Conservation (phyloP, 306 rosid genomes). For the Acacia acuminata region DNA sequence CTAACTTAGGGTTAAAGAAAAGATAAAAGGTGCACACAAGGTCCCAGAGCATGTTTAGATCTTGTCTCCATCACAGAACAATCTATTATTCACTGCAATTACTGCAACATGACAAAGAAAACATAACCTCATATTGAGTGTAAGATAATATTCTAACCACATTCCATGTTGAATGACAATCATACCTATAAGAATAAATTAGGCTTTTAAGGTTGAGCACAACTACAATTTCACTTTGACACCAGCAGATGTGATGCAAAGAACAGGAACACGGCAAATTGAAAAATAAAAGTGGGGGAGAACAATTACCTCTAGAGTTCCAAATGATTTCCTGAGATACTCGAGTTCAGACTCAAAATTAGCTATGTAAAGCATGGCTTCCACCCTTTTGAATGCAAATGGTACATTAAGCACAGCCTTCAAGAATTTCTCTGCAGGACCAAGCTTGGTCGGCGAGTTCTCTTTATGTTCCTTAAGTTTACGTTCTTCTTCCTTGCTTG, state of each 20-base stretch:
- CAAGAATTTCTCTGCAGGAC: constrained; percentile 85
- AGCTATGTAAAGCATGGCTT: constrained; percentile 86
- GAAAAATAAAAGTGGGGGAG: neutral
- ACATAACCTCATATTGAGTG: neutral
- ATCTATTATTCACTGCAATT: neutral
- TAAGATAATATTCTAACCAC: neutral
- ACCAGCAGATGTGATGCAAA: neutral
- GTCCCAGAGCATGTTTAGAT: neutral
- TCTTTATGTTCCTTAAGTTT: constrained; percentile 78
- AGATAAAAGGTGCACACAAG: constrained; percentile 45
- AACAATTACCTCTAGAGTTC: constrained; percentile 71
- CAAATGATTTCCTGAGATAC: constrained; percentile 77
- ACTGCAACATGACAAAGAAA: neutral
- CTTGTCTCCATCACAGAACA: neutral
- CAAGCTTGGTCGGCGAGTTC: constrained; percentile 74
- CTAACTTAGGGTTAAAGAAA: constrained; percentile 16
- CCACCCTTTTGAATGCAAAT: constrained; percentile 82
- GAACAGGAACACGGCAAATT: neutral
- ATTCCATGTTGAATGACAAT: neutral
- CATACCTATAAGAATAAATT: neutral
- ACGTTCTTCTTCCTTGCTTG: constrained; percentile 89
- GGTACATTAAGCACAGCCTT: constrained; percentile 90
- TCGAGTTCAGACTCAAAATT: constrained; percentile 89
- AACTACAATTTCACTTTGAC: neutral
- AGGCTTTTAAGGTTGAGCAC: neutral